Evolutionary conservation across 2,329 filamentous ascomycete genomes (phyloP).

Genomic region (Alternaria alternata): DNA sequence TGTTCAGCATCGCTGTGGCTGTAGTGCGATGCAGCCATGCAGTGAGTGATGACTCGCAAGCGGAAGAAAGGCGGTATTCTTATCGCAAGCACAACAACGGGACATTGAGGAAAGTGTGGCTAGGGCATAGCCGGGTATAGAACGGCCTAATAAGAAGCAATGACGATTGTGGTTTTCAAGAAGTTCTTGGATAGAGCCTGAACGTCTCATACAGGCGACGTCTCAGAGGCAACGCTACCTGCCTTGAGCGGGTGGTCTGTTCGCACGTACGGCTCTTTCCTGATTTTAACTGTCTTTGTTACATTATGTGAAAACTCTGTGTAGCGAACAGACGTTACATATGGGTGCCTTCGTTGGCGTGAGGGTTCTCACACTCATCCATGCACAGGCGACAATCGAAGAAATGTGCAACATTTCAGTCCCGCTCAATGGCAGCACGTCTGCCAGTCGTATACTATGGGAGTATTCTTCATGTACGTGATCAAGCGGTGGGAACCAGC

Average conservation of each 20-base stretch:
- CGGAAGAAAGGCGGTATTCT: conserved; percentile 17
- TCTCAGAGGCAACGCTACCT: conserved; percentile 37
- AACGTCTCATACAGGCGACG: conserved; percentile 35
- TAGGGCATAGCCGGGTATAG: conserved; percentile 10
- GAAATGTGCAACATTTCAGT: background rate
- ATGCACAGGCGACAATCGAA: background rate
- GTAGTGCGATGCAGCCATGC: conserved; percentile 16
- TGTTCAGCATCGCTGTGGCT: conserved; percentile 31
- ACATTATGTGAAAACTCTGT: conserved; percentile 24
- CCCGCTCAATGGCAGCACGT: background rate
- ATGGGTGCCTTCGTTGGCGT: conserved; percentile 25
- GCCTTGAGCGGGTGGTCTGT: conserved; percentile 21
- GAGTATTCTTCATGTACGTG: background rate
- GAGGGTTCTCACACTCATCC: background rate
- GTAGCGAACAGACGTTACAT: conserved; percentile 19
- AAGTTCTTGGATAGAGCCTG: conserved; percentile 40
- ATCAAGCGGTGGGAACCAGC: background rate
- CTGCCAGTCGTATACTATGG: background rate
- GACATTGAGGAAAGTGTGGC: conserved; percentile 16
- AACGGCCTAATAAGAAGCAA: conserved; percentile 14
- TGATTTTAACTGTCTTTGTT: background rate
- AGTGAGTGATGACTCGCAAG: conserved; percentile 10
- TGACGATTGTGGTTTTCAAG: conserved; percentile 23
- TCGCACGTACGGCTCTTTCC: background rate
- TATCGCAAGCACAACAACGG: conserved; percentile 28